Evolutionary conservation across 140 eudicot genomes (phyloP).

Genomic region (Ambrosia hybrid): DNA sequence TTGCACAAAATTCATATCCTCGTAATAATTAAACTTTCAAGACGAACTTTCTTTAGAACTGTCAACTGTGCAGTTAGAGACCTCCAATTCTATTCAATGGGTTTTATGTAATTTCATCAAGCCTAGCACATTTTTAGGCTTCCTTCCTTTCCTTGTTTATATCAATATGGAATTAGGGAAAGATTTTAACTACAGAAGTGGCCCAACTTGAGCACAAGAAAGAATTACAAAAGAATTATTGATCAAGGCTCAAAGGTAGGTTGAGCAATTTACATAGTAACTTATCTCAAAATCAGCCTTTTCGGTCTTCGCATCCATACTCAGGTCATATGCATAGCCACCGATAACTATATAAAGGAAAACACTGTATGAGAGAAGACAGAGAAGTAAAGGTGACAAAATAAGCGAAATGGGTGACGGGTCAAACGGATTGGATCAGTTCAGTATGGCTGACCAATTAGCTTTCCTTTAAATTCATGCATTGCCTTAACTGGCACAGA

Average conservation of each 20-base stretch:
- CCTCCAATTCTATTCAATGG: slow-evolving; percentile 20
- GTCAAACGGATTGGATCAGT: background rate
- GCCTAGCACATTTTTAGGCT: slow-evolving; percentile 22
- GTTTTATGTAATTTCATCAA: slow-evolving; percentile 3
- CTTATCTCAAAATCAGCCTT: slow-evolving; percentile 22
- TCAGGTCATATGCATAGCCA: slow-evolving; percentile 36
- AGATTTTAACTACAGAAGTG: slow-evolving; percentile 20
- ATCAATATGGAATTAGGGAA: slow-evolving; percentile 26
- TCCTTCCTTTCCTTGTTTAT: slow-evolving; percentile 31
- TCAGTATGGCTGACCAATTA: background rate
- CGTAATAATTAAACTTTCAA: slow-evolving; percentile 14
- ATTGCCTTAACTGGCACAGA: too few species aligned
- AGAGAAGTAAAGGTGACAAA: background rate
- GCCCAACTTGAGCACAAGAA: slow-evolving; percentile 36
- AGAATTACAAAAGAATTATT: slow-evolving; percentile 26
- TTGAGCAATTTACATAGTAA: slow-evolving; percentile 18
- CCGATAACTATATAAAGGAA: background rate
- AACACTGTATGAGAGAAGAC: background rate
- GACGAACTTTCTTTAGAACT: slow-evolving; percentile 18
- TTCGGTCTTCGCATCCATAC: slow-evolving; percentile 35
- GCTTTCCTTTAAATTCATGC: background rate
- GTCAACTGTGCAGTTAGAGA: slow-evolving; percentile 17
- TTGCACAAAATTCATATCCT: slow-evolving; percentile 1
- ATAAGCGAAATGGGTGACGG: background rate
- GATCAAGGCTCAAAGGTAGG: slow-evolving; percentile 9